Conservation (phyloP, 331 rosid species). For the Acacia pycnantha region DNA sequence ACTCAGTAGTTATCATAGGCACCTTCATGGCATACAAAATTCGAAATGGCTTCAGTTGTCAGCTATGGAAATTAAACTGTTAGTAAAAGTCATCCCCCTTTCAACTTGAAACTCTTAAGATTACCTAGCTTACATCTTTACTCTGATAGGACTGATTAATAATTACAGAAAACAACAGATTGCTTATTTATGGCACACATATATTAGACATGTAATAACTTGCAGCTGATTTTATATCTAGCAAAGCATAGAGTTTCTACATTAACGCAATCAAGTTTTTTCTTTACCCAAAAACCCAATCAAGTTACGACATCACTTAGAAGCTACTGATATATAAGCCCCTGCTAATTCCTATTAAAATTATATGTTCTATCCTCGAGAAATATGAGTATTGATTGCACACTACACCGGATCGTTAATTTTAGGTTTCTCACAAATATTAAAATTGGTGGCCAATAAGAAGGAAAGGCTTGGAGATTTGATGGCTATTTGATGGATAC, state of each 20-base stretch:
- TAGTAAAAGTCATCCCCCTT: neutral
- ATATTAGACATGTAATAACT: neutral
- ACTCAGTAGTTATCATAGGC: constrained; percentile 77
- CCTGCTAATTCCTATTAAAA: constrained; percentile 2
- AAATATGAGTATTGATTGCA: neutral
- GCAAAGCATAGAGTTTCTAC: neutral
- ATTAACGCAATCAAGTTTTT: too few relatives aligned
- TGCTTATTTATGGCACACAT: neutral
- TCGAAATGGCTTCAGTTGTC: constrained; percentile 6
- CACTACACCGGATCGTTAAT: neutral
- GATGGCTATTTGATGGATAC: neutral
- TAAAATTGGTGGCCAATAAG: neutral
- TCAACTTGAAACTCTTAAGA: constrained; percentile 9
- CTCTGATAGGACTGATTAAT: neutral
- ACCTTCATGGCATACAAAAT: constrained; percentile 49
- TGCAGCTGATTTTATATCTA: constrained; percentile 8
- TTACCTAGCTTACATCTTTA: neutral
- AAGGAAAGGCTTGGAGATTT: neutral
- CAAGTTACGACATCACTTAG: neutral
- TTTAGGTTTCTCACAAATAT: neutral
- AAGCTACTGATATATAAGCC: neutral
- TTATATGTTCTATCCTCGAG: neutral
- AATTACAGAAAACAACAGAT: constrained; percentile 3
- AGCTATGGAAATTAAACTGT: constrained; percentile 23
- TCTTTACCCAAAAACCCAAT: neutral